Evolutionary conservation across 129 eudicot genomes (phyloP).

Genomic region (Solidago caesia): DNA sequence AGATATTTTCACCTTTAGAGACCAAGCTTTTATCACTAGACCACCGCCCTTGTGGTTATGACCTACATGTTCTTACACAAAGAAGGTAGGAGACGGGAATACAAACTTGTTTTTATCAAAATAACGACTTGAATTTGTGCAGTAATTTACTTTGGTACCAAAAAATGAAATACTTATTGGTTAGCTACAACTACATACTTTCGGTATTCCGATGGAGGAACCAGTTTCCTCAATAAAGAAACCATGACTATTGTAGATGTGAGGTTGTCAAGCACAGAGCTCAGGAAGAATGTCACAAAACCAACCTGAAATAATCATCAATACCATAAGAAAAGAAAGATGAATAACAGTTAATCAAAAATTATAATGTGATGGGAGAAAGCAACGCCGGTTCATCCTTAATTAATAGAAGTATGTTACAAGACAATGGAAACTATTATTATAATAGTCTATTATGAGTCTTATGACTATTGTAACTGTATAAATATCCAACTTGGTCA

Average conservation of each 20-base stretch:
- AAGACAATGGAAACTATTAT: constrained; percentile 4
- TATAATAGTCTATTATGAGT: not conserved
- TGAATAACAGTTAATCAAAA: not conserved
- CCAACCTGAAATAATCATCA: constrained; percentile 69
- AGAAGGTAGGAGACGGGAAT: not conserved
- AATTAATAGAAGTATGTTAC: not conserved
- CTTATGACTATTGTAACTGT: not conserved
- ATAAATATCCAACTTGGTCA: constrained; percentile 17
- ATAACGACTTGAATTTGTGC: not conserved
- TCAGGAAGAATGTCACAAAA: constrained; percentile 88
- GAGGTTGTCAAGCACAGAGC: constrained; percentile 92
- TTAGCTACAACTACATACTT: constrained; percentile 53
- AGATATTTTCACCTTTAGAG: too few species aligned
- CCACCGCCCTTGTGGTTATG: too few species aligned
- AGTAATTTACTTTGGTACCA: not conserved
- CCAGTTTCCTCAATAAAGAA: constrained; percentile 86
- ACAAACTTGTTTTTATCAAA: not conserved
- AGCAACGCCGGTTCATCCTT: not conserved
- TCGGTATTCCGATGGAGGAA: constrained; percentile 91
- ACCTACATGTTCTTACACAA: not conserved
- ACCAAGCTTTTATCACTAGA: too few species aligned
- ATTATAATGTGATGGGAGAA: not conserved
- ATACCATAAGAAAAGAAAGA: not conserved
- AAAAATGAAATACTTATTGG: not conserved
- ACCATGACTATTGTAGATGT: constrained; percentile 99